These are phyloP conservation scores for Penicillium salamii DNA, from an alignment of 495 filamentous ascomycete species.

Conservation along the genomic window DNA sequence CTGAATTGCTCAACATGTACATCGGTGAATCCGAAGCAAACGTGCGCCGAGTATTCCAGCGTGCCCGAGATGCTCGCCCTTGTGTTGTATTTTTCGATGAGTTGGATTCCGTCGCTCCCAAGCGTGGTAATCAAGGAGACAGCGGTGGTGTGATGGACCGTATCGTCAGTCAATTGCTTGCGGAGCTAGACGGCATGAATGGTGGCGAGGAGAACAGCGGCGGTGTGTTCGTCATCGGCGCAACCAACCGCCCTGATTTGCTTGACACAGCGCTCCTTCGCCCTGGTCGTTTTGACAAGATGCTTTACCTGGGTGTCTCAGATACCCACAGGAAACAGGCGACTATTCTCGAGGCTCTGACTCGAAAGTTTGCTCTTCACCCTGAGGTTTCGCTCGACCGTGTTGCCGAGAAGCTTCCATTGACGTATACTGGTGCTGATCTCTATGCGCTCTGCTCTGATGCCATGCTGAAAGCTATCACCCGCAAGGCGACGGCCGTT, in stretches of 20 bases:
- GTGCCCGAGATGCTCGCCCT: slow-evolving; percentile 89
- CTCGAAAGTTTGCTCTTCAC: slow-evolving; percentile 85
- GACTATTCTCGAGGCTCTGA: slow-evolving; percentile 90
- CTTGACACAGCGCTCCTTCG: slow-evolving; percentile 87
- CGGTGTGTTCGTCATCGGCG: slow-evolving; percentile 96
- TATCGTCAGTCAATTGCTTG: slow-evolving; percentile 92
- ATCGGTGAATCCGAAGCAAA: slow-evolving; percentile 99
- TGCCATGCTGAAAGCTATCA: slow-evolving; percentile 98
- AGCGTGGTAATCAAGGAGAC: slow-evolving; percentile 96
- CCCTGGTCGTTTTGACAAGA: slow-evolving; percentile 96
- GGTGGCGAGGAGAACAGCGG: slow-evolving; percentile 80
- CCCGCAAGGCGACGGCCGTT: slow-evolving; percentile 78
- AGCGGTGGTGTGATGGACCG: slow-evolving; percentile 99
- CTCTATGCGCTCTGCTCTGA: slow-evolving; percentile 96
- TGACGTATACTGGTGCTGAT: slow-evolving; percentile 97
- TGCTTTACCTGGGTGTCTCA: slow-evolving; percentile 94
- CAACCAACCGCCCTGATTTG: slow-evolving; percentile 92
- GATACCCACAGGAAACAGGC: slow-evolving; percentile 97
- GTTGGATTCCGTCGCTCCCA: slow-evolving; percentile 93
- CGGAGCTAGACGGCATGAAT: slow-evolving; percentile 96
- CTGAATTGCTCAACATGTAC: slow-evolving; percentile 98
- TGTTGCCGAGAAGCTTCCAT: slow-evolving; percentile 76
- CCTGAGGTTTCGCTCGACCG: slow-evolving; percentile 68
- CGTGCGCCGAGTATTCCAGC: slow-evolving; percentile 91
- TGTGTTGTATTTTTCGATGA: slow-evolving; percentile 99